phyloP scores from a whole-genome alignment of 208 protist species.

The Wallacemonas sp. region DNA sequence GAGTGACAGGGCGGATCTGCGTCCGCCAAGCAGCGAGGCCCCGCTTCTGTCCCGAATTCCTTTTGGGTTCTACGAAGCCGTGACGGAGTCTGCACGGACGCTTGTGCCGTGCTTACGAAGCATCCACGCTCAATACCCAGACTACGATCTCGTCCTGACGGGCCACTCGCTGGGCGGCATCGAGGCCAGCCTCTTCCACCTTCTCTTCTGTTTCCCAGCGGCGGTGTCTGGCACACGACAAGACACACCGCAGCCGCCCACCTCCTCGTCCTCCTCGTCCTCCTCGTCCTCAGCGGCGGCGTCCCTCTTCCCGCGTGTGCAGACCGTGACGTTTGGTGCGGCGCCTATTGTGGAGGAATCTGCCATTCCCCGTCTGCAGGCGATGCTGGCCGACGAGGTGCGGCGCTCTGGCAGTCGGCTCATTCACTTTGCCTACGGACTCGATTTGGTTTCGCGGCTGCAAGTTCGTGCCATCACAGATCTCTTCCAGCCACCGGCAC shows the following conservation, averaged over 20 bases:
- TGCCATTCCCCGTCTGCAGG: conserved; percentile 23
- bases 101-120: conserved; percentile 39
- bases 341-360: conserved; percentile 59
- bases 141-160: conserved; percentile 70
- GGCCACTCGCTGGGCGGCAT: conserved; percentile 84
- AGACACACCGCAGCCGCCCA: conserved; percentile 12
- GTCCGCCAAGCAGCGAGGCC: conserved; percentile 9
- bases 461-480: conserved; percentile 54
- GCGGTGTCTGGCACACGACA: conserved; percentile 17
- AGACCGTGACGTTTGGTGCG: conserved; percentile 55
- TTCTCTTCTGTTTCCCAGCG: conserved; percentile 52
- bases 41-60: conserved; percentile 64
- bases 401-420: conserved; percentile 39
- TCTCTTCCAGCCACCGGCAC: conserved; percentile 28
- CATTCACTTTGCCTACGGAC: conserved; percentile 54
- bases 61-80: conserved; percentile 59
- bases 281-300: conserved; percentile 8
- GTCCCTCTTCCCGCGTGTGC: conserved; percentile 28
- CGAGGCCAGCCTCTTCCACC: conserved; percentile 73
- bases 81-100: conserved; percentile 33
- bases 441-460: conserved; percentile 58
- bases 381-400: conserved; percentile 25
- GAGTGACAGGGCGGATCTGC: not conserved
- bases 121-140: conserved; percentile 45
- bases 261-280: not conserved